These are phyloP conservation scores for Lentinus polychrous DNA, from an alignment of 1,284 basidiomycete genomes.

Conservation along the genomic window DNA sequence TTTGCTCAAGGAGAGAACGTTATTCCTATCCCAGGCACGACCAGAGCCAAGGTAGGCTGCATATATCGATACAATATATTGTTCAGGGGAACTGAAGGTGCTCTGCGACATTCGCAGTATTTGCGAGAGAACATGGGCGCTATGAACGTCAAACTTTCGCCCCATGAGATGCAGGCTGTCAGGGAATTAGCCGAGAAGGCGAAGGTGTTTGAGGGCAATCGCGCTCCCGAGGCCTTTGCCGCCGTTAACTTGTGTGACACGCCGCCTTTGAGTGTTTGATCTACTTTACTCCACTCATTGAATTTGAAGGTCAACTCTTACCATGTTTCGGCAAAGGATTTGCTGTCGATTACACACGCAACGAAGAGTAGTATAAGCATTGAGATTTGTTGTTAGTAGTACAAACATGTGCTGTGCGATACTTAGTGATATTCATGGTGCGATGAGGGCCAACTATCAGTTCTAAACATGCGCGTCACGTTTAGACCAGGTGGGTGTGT, in stretches of 20 bases:
- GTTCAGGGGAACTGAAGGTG: constrained; percentile 2
- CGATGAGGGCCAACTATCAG: no score
- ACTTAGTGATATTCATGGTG: no score
- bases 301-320: no score
- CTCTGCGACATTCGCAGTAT: constrained; percentile 31
- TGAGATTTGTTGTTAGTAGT: no score
- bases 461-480: no score
- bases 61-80: not conserved
- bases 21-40: constrained; percentile 32
- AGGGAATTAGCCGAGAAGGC: not conserved
- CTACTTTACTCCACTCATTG: no score
- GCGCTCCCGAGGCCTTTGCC: constrained; percentile 1
- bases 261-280: not conserved
- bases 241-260: constrained; percentile 6
- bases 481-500: no score
- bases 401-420: no score
- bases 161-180: constrained; percentile 21
- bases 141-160: constrained; percentile 23
- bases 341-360: no score
- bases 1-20: constrained; percentile 30
- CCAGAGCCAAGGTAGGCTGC: constrained; percentile 13
- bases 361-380: no score
- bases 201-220: constrained; percentile 1
- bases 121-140: constrained; percentile 36
- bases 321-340: no score